These are phyloP conservation scores for Fusarium armeniacum DNA, from an alignment of 2,329 filamentous ascomycete species.

Conservation along the genomic window DNA sequence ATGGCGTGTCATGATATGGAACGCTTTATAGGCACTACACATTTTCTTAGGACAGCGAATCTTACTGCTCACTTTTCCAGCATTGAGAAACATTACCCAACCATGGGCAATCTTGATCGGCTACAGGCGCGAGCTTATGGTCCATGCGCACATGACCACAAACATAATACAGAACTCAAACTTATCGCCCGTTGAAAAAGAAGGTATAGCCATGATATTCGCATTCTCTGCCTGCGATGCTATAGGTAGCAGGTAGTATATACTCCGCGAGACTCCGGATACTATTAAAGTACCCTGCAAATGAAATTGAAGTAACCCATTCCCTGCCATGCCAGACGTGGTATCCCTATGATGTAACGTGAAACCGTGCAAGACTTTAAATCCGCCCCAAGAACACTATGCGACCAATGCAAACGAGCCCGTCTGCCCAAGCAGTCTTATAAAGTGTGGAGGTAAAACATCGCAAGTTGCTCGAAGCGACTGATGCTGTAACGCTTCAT, in stretches of 20 bases:
- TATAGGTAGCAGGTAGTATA: neutral
- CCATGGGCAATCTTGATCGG: neutral
- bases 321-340: constrained; percentile 36
- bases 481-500: constrained; percentile 25
- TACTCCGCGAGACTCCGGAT: neutral
- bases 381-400: constrained; percentile 29
- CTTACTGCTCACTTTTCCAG: neutral
- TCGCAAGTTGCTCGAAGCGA: constrained; percentile 23
- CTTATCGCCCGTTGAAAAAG: neutral
- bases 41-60: neutral
- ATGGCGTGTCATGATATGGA: constrained; percentile 17
- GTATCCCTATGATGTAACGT: constrained; percentile 46
- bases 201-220: neutral
- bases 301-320: constrained; percentile 10
- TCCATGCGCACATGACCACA: neutral
- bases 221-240: constrained; percentile 2
- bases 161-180: neutral
- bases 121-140: neutral
- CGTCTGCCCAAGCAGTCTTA: constrained; percentile 31
- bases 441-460: constrained; percentile 16
- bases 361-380: constrained; percentile 34
- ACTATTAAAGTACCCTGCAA: neutral
- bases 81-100: neutral
- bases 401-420: constrained; percentile 35
- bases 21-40: neutral